Percentiles rank a stretch among this genome's conserved stretches.
Evolutionary conservation across 352 stramenopile species (phyloP).

Genomic region (Globisporangium paddicum): DNA sequence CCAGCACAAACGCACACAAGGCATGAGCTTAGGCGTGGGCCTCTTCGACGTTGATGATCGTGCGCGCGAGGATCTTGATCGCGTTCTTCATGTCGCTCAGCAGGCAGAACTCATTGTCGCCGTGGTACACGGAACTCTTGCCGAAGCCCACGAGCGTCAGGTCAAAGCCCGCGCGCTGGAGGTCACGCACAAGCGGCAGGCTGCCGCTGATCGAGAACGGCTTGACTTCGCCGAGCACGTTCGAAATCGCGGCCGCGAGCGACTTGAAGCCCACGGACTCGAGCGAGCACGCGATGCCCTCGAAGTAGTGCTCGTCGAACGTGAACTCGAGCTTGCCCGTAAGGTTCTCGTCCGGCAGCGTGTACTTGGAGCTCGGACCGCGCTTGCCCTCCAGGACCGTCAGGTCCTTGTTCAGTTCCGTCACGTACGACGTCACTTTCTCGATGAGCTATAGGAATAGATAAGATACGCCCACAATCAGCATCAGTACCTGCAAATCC

Average conservation of each 20-base stretch:
- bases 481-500: neutral
- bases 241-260: constrained; percentile 65
- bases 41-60: constrained; percentile 70
- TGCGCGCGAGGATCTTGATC: constrained; percentile 80
- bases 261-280: constrained; percentile 88
- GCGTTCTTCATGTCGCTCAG: constrained; percentile 87
- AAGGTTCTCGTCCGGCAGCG: constrained; percentile 71
- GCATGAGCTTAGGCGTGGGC: constrained; percentile 13
- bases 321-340: constrained; percentile 85
- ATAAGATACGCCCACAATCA: constrained; percentile 6
- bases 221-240: constrained; percentile 77
- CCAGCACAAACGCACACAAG: no score
- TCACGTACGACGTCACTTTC: constrained; percentile 82
- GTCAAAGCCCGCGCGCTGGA: constrained; percentile 73
- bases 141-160: constrained; percentile 75
- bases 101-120: constrained; percentile 90
- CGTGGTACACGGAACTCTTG: constrained; percentile 86
- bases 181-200: constrained; percentile 66
- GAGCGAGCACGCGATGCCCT: constrained; percentile 92
- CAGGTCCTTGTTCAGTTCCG: constrained; percentile 84
- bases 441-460: constrained; percentile 42
- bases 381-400: constrained; percentile 73
- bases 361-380: constrained; percentile 90
- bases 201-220: constrained; percentile 91
- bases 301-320: constrained; percentile 75